These are phyloP conservation scores for Rubroboletus satanas DNA, from an alignment of 768 basidiomycete genomes.

Conservation along the genomic window DNA sequence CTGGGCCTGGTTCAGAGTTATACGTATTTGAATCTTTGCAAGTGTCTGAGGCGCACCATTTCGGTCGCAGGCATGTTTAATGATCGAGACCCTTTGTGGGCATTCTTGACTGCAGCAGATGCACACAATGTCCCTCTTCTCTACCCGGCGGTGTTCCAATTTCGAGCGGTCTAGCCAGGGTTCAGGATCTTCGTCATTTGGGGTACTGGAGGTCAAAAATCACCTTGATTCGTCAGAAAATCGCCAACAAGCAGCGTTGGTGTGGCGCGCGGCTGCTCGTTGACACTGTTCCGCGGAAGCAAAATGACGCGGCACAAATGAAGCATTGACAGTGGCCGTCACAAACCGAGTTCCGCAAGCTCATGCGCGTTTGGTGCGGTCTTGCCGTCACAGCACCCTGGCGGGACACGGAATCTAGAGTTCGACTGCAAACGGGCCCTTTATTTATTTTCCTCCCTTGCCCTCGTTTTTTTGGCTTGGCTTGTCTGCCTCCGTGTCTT, in stretches of 20 bases:
- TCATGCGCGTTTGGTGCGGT: conserved; percentile 24
- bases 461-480: background rate
- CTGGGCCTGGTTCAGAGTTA: background rate
- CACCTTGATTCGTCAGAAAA: conserved; percentile 7
- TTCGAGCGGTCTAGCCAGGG: conserved; percentile 4
- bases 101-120: background rate
- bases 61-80: background rate
- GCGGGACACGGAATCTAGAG: conserved; percentile 18
- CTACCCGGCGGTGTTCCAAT: conserved; percentile 14
- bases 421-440: conserved; percentile 15
- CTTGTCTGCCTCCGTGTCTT: background rate
- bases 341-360: conserved; percentile 17
- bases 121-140: background rate
- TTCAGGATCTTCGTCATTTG: background rate
- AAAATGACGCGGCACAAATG: conserved; percentile 8
- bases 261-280: background rate
- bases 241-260: background rate
- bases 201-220: background rate
- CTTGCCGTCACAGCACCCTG: conserved; percentile 27
- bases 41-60: conserved; percentile 3
- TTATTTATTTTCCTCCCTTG: background rate
- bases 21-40: conserved; percentile 1
- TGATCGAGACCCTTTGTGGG: background rate
- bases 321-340: conserved; percentile 13
- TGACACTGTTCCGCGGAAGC: conserved; percentile 12